Evolutionary conservation across 202 grass and related monocot species (phyloP).

Genomic region (Hordeum pubiflorum): DNA sequence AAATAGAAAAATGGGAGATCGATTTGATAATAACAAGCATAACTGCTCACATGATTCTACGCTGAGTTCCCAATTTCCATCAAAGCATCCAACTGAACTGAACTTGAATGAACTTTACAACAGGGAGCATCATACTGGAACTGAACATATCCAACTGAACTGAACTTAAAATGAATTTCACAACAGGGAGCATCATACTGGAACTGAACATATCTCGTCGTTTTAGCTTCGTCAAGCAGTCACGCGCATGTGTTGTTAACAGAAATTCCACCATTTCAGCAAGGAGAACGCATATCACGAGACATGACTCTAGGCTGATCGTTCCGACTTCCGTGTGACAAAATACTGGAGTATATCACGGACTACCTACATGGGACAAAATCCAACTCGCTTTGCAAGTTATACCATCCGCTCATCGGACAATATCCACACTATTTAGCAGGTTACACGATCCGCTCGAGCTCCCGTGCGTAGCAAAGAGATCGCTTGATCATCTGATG

Average conservation of each 20-base stretch:
- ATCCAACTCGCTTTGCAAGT: neutral
- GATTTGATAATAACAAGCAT: no score
- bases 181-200: neutral
- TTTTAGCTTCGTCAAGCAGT: neutral
- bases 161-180: neutral
- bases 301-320: neutral
- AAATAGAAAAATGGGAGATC: no score
- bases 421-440: neutral
- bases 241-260: neutral
- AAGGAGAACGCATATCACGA: neutral
- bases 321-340: neutral
- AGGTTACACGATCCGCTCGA: slow-evolving; percentile 52
- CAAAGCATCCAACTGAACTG: neutral
- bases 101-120: neutral
- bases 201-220: neutral
- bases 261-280: neutral
- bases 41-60: neutral
- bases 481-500: slow-evolving; percentile 61
- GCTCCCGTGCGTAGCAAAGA: slow-evolving; percentile 52
- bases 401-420: slow-evolving; percentile 4
- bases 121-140: neutral
- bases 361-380: neutral
- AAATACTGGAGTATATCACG: neutral
- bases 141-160: neutral
- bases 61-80: neutral